phyloP scores from a whole-genome alignment of 2,329 filamentous ascomycete genomes.

The Ophiocordyceps robertsii region DNA sequence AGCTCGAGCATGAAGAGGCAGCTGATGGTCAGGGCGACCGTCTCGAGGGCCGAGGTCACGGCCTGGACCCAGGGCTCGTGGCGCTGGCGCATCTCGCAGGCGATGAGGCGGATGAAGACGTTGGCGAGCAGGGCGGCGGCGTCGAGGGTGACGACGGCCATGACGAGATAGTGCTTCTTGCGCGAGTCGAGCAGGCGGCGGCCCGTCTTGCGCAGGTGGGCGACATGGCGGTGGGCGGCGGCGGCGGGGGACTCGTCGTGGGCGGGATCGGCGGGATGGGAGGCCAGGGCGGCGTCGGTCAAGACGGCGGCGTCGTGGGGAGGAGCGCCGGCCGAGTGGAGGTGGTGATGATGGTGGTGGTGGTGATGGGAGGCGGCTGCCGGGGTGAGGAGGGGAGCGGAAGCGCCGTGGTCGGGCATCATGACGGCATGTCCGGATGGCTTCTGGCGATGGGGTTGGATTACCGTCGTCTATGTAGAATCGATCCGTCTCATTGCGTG shows the following conservation, averaged over 20 bases:
- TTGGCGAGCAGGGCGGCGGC: slow-evolving; percentile 30
- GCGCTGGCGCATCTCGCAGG: slow-evolving; percentile 28
- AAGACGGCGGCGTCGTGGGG: no score
- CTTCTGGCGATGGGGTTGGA: no score
- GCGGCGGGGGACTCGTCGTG: not conserved
- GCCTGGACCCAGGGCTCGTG: slow-evolving; percentile 26
- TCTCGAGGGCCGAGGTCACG: slow-evolving; percentile 27
- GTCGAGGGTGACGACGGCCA: slow-evolving; percentile 30
- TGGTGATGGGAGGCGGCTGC: no score
- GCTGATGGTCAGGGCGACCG: slow-evolving; percentile 44
- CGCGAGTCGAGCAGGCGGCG: slow-evolving; percentile 18
- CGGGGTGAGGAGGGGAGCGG: no score
- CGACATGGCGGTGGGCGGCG: not conserved
- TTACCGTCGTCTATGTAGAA: no score
- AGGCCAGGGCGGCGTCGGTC: no score
- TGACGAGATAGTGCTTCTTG: slow-evolving; percentile 30
- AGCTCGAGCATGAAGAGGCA: slow-evolving; percentile 53
- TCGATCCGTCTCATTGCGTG: no score
- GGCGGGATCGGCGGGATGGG: no score
- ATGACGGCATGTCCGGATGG: no score
- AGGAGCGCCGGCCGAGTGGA: no score
- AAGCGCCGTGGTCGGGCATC: no score
- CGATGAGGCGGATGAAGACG: slow-evolving; percentile 33
- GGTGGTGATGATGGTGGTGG: no score
- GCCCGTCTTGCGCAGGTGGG: slow-evolving; percentile 2